A percentile compares a stretch with the other conserved stretches of the same genome.
Evolutionary conservation across 139 green algal genomes (phyloP).

Genomic region (Gonium pectorale): DNA sequence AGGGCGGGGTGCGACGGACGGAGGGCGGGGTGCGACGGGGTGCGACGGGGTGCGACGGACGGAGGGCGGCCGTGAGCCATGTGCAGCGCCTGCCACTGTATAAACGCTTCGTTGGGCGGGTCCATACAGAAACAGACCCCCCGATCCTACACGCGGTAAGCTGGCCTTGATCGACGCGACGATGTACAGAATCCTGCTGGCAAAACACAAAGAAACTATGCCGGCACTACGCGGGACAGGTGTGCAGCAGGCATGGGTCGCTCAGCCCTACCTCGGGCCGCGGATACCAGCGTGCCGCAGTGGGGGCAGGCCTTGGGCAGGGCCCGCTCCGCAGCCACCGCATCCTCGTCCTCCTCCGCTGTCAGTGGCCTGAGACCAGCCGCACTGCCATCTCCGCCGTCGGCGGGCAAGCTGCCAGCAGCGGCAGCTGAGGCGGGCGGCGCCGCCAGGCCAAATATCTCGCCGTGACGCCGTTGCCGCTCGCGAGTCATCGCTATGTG

Average conservation of each 20-base stretch:
- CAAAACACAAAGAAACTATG: too few relatives aligned
- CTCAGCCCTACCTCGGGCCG: neutral
- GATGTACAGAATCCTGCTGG: too few relatives aligned
- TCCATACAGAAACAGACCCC: too few relatives aligned
- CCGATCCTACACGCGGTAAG: too few relatives aligned
- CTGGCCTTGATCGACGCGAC: too few relatives aligned
- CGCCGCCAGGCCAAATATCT: conserved; percentile 30
- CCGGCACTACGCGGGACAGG: too few relatives aligned
- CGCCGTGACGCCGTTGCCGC: conserved; percentile 39
- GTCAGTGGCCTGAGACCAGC: neutral
- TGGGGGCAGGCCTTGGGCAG: conserved; percentile 58
- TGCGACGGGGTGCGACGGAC: too few relatives aligned
- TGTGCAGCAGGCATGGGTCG: too few relatives aligned
- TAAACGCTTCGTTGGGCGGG: too few relatives aligned
- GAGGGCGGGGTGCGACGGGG: neutral
- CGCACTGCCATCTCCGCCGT: neutral
- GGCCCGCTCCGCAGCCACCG: conserved; percentile 24
- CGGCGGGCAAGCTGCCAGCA: neutral
- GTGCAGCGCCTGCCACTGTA: too few relatives aligned
- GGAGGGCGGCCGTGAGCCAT: too few relatives aligned
- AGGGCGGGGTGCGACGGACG: neutral
- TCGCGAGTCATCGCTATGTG: conserved; percentile 43
- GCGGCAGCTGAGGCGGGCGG: neutral
- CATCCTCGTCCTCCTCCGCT: conserved; percentile 9
- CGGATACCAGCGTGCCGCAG: conserved; percentile 48